These are phyloP conservation scores for Paramecium caudatum DNA, from an alignment of 73 alveolate genomes.

Conservation along the genomic window DNA sequence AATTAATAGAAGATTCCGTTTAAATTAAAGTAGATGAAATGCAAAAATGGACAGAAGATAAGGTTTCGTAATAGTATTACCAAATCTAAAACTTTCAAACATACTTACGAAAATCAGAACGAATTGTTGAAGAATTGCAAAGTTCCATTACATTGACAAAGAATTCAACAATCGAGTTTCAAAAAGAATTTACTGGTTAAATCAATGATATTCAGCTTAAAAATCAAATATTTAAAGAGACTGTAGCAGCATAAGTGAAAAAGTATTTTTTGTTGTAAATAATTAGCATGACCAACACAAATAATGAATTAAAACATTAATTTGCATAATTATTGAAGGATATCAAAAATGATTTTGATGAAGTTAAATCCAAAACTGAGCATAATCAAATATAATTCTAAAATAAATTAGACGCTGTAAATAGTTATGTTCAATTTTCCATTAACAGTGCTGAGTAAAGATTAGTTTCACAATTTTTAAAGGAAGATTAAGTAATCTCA, in stretches of 20 bases:
- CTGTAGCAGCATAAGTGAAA: background rate
- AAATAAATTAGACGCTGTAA: background rate
- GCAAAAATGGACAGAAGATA: conserved; percentile 36
- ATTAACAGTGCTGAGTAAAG: background rate
- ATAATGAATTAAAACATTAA: background rate
- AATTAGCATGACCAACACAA: background rate
- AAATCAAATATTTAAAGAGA: conserved; percentile 9
- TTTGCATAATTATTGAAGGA: background rate
- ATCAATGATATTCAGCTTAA: background rate
- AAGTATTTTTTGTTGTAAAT: background rate
- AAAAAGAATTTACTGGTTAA: background rate
- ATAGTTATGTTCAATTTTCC: background rate
- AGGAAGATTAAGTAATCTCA: background rate
- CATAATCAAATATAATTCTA: background rate
- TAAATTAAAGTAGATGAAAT: background rate
- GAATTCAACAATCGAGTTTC: conserved; percentile 14
- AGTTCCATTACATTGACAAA: conserved; percentile 15
- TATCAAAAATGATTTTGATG: background rate
- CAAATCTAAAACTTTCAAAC: background rate
- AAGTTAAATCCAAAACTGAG: background rate
- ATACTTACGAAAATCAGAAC: conserved; percentile 16
- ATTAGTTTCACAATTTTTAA: background rate
- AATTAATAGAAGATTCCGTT: background rate
- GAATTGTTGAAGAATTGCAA: conserved; percentile 15
- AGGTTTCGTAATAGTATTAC: conserved; percentile 6